These are phyloP conservation scores for Lachnellula cervina DNA, from an alignment of 2,329 filamentous ascomycete species.

Conservation along the genomic window DNA sequence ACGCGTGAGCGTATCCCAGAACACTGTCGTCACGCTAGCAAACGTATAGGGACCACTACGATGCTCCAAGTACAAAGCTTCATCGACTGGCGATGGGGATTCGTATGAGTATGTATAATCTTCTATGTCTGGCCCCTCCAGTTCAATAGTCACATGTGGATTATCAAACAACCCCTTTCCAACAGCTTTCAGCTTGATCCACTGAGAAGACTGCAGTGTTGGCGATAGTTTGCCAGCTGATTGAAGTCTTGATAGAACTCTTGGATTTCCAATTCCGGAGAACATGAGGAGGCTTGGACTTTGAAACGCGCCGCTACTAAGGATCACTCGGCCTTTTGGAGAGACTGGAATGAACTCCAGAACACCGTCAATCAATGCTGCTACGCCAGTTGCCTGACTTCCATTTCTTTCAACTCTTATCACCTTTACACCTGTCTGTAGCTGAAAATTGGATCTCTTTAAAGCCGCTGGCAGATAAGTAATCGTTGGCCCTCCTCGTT, in stretches of 20 bases:
- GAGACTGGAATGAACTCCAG: slow-evolving; percentile 18
- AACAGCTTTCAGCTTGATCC: slow-evolving; percentile 46
- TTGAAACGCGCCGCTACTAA: slow-evolving; percentile 47
- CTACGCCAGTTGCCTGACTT: slow-evolving; percentile 37
- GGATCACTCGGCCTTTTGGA: slow-evolving; percentile 34
- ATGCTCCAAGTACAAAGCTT: slow-evolving; percentile 41
- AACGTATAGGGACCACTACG: slow-evolving; percentile 49
- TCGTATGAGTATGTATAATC: slow-evolving; percentile 46
- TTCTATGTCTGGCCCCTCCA: slow-evolving; percentile 38
- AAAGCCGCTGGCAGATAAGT: slow-evolving; percentile 47
- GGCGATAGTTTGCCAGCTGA: slow-evolving; percentile 33
- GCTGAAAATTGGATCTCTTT: slow-evolving; percentile 37
- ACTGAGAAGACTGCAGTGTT: slow-evolving; percentile 31
- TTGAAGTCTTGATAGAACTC: slow-evolving; percentile 30
- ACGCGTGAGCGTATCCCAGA: slow-evolving; percentile 46
- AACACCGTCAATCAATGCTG: slow-evolving; percentile 32
- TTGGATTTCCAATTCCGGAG: slow-evolving; percentile 42
- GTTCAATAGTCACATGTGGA: slow-evolving; percentile 50
- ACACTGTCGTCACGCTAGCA: slow-evolving; percentile 47
- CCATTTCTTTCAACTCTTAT: slow-evolving; percentile 38
- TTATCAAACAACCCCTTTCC: slow-evolving; percentile 51
- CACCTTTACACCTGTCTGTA: slow-evolving; percentile 41
- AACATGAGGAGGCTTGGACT: slow-evolving; percentile 48
- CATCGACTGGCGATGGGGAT: slow-evolving; percentile 38
- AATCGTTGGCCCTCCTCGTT: slow-evolving; percentile 44